phyloP scores from a whole-genome alignment of 2,329 filamentous ascomycete genomes.

The Nemania sp. region DNA sequence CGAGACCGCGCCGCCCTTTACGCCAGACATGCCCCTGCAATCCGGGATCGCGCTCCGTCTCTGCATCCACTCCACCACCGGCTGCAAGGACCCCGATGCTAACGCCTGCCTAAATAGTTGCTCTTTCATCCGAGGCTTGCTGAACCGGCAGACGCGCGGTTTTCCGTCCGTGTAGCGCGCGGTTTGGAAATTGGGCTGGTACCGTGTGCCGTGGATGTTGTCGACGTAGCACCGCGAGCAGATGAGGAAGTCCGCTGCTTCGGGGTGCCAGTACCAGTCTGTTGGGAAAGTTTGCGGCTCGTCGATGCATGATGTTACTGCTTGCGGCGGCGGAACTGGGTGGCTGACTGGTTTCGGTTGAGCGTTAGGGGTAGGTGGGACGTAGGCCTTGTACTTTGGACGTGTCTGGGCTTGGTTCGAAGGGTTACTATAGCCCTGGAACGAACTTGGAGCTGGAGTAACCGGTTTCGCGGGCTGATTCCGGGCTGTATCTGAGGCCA shows the following conservation, averaged over 20 bases:
- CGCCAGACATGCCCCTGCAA: slow-evolving; percentile 40
- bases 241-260: slow-evolving; percentile 52
- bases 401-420: not conserved
- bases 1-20: slow-evolving; percentile 27
- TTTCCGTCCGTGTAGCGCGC: slow-evolving; percentile 42
- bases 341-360: not conserved
- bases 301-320: slow-evolving; percentile 50
- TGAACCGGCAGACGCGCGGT: slow-evolving; percentile 49
- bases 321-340: slow-evolving; percentile 23
- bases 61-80: slow-evolving; percentile 49
- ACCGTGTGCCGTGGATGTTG: slow-evolving; percentile 50
- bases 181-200: slow-evolving; percentile 49
- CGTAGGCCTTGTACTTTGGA: not conserved
- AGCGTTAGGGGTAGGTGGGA: not conserved
- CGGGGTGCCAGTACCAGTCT: slow-evolving; percentile 55
- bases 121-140: slow-evolving; percentile 52
- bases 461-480: not conserved
- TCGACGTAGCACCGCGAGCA: slow-evolving; percentile 58
- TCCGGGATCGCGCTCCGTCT: slow-evolving; percentile 37
- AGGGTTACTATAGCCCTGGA: not conserved
- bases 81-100: slow-evolving; percentile 43
- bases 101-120: slow-evolving; percentile 52
- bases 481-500: not conserved
- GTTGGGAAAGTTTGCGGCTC: slow-evolving; percentile 47
- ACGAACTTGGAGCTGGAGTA: not conserved